A percentile compares a stretch with the other conserved stretches of the same genome.
phyloP scores from a whole-genome alignment of 1,284 basidiomycete species.

The Waitea zeae region DNA sequence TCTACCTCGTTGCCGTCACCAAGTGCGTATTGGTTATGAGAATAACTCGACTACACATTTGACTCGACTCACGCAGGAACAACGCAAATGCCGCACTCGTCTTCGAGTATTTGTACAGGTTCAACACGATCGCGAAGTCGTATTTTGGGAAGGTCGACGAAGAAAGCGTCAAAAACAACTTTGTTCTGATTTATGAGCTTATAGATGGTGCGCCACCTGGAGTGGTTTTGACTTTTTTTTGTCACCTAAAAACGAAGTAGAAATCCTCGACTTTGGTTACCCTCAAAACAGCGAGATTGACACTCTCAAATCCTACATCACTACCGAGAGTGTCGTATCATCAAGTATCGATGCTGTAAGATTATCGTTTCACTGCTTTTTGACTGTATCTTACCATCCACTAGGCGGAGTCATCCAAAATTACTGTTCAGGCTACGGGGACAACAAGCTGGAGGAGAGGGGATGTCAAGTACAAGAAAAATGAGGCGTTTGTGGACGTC shows the following conservation, averaged over 20 bases:
- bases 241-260: slow-evolving; percentile 21
- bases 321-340: slow-evolving; percentile 91
- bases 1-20: slow-evolving; percentile 89
- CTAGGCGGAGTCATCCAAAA: slow-evolving; percentile 92
- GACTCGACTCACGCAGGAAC: slow-evolving; percentile 30
- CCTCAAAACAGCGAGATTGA: slow-evolving; percentile 99
- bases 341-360: slow-evolving; percentile 62
- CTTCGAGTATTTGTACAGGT: slow-evolving; percentile 94
- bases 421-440: slow-evolving; percentile 91
- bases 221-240: neutral
- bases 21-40: slow-evolving; percentile 41
- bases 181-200: slow-evolving; percentile 90
- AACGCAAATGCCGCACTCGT: slow-evolving; percentile 97
- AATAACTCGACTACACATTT: neutral
- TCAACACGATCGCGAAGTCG: slow-evolving; percentile 83
- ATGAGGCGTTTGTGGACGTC: slow-evolving; percentile 96
- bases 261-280: slow-evolving; percentile 98
- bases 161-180: slow-evolving; percentile 97
- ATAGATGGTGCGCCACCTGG: slow-evolving; percentile 60
- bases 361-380: slow-evolving; percentile 5
- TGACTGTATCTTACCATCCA: slow-evolving; percentile 4
- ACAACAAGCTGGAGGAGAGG: slow-evolving; percentile 86
- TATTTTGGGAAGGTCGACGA: slow-evolving; percentile 99
- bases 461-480: slow-evolving; percentile 97
- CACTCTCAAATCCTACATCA: slow-evolving; percentile 95